Base-by-base conservation (phyloP, 1,139 yeast species). In the Candida albicans region DNA sequence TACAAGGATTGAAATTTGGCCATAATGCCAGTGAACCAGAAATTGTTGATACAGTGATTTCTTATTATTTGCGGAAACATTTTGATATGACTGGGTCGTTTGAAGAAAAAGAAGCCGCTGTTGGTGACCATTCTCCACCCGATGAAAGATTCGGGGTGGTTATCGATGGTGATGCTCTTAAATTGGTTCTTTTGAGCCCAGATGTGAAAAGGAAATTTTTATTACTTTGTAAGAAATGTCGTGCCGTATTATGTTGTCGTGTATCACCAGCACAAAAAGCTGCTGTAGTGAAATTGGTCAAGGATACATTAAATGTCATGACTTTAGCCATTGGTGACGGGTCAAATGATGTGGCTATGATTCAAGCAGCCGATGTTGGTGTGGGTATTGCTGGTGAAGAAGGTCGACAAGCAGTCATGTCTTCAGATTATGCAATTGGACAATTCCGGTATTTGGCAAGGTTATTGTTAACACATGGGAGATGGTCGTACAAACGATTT, bases 371-470 rank as follows among this genome's bases (percentile, higher is more conserved):
- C 0, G 96, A 93, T 64, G 96, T 93, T 41, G 99, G 99, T 48
- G 95, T 93, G 37, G 99, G 99, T 61, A 93, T 93, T 53, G 88
- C 95, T 58, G 99, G 99, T 55, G 87, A 89, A 88, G 99, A 93
- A 73, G 99, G 99, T 53, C 76, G 98, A 40, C 98, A 91, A 64
- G 99, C 99, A 11, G 98, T 84, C 9, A 93, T 93, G 99, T 86
- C 96, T 8, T 87, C 97, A 0, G 99, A 93, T 70, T 93, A 90
- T 67, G 98, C 97, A 2, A 73, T 93, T 62, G 99, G 97, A 11
- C 98, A 93, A 64, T 93, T 93, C 69, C 75, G 98, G 58, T 93
- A 78, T 59, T 65, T 93, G 59, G 79, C 89, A 0, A 77, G 91
- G 54, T 72, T 93, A 52, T 68, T 93, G 42, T 68, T 93, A 45